These are phyloP conservation scores for Scedosporium aurantiacum DNA, from an alignment of 2,329 filamentous ascomycete species.

Conservation along the genomic window DNA sequence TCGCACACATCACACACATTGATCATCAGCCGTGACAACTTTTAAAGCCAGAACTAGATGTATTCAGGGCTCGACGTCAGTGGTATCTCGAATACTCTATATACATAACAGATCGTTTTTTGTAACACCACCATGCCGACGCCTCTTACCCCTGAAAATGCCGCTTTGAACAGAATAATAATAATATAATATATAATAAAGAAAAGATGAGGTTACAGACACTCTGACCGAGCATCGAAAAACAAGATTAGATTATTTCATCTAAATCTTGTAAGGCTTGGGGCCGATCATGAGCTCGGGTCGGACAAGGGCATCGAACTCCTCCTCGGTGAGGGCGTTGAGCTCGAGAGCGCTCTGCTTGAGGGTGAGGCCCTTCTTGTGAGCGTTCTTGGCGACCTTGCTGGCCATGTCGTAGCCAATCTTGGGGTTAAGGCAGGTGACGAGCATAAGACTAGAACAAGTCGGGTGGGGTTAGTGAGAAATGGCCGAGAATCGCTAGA, in stretches of 20 bases:
- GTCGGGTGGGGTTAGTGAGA: not conserved
- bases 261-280: conserved; percentile 45
- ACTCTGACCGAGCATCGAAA: not conserved
- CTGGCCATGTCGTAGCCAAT: conserved; percentile 96
- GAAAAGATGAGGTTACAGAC: not conserved
- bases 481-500: not conserved
- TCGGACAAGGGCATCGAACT: conserved; percentile 81
- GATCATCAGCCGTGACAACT: too few relatives aligned
- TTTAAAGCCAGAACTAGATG: too few relatives aligned
- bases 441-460: conserved; percentile 81
- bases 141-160: conserved; percentile 65
- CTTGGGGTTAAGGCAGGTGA: conserved; percentile 93
- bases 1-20: too few relatives aligned
- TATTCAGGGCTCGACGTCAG: too few relatives aligned
- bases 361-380: conserved; percentile 93
- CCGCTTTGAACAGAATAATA: not conserved
- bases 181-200: not conserved
- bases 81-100: too few relatives aligned
- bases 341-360: conserved; percentile 93
- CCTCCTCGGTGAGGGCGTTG: conserved; percentile 73
- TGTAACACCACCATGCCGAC: conserved; percentile 30
- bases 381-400: conserved; percentile 96
- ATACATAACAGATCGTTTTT: not conserved
- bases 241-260: conserved; percentile 4
- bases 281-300: conserved; percentile 94